Evolutionary conservation across 2,329 filamentous ascomycete species (phyloP).

Genomic region (Grosmannia clavigera): DNA sequence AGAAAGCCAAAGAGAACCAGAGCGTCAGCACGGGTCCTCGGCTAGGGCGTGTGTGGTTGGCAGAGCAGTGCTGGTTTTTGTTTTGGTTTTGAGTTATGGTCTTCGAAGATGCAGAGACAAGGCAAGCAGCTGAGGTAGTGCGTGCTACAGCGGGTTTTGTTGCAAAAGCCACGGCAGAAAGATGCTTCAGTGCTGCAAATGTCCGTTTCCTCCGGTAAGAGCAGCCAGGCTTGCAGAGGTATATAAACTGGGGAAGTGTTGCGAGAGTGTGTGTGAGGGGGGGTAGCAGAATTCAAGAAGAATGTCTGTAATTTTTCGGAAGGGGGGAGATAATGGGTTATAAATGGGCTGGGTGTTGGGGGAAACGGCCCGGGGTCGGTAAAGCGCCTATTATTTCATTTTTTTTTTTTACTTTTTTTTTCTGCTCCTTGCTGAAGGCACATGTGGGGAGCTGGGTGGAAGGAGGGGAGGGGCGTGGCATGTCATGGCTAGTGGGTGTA

Average conservation of each 20-base stretch:
- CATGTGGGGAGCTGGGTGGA: slow-evolving; percentile 11
- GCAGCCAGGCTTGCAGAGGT: not conserved
- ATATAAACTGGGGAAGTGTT: not conserved
- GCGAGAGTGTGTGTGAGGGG: not conserved
- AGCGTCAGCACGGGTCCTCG: not conserved
- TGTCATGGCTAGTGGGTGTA: slow-evolving; percentile 1
- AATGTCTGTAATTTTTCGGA: slow-evolving; percentile 2
- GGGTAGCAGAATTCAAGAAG: not conserved
- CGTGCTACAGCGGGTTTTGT: too few species aligned
- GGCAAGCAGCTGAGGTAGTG: not conserved
- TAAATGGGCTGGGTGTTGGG: slow-evolving; percentile 10
- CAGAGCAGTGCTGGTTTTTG: not conserved
- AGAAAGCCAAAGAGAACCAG: not conserved
- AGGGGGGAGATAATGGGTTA: slow-evolving; percentile 10
- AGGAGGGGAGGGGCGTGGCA: slow-evolving; percentile 4
- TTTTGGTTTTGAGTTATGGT: too few species aligned
- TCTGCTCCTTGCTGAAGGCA: slow-evolving; percentile 5
- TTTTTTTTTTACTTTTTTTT: slow-evolving; percentile 6
- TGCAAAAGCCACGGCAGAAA: not conserved
- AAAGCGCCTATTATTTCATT: slow-evolving; percentile 6
- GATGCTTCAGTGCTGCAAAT: not conserved
- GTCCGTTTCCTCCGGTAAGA: not conserved
- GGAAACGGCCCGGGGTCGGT: slow-evolving; percentile 9
- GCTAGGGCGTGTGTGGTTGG: not conserved
- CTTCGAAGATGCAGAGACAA: not conserved